A percentile compares a stretch with the other conserved stretches of the same genome.
Conservation (phyloP, 148 eudicot species). For the Pouteria glomerata region DNA sequence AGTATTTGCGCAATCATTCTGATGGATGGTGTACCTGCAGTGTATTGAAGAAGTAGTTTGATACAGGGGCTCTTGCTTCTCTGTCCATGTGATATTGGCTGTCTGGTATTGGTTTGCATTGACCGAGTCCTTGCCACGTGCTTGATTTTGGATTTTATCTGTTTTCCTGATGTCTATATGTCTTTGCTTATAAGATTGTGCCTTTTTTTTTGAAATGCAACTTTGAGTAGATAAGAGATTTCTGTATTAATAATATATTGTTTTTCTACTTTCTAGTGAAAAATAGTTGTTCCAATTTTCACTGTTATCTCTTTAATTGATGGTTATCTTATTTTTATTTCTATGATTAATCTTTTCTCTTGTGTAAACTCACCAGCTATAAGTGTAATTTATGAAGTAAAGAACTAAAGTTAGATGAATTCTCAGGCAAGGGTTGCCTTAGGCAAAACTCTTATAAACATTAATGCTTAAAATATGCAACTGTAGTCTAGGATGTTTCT, state of each 20-base stretch:
- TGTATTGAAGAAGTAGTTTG: conserved; percentile 49
- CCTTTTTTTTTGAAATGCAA: not conserved
- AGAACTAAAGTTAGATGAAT: not conserved
- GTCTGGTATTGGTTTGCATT: not conserved
- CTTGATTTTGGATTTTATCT: not conserved
- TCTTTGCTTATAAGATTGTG: not conserved
- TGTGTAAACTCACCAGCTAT: not conserved
- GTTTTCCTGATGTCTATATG: not conserved
- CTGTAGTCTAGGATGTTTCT: not conserved
- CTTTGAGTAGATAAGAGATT: not conserved
- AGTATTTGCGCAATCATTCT: not conserved
- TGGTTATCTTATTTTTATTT: not conserved
- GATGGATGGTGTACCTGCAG: conserved; percentile 33
- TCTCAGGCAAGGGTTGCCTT: not conserved
- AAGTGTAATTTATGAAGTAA: not conserved
- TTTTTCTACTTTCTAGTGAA: too few relatives aligned
- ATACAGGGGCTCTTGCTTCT: not conserved
- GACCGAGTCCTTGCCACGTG: not conserved
- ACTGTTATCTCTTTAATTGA: not conserved
- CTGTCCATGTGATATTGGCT: conserved; percentile 3
- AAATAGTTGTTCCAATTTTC: not conserved
- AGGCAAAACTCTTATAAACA: not conserved
- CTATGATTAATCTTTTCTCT: not conserved
- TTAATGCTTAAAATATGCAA: not conserved
- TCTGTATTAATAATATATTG: not conserved